Evolutionary conservation across 192 early-diverging fungal species (phyloP).

Genomic region (Podila epigama): DNA sequence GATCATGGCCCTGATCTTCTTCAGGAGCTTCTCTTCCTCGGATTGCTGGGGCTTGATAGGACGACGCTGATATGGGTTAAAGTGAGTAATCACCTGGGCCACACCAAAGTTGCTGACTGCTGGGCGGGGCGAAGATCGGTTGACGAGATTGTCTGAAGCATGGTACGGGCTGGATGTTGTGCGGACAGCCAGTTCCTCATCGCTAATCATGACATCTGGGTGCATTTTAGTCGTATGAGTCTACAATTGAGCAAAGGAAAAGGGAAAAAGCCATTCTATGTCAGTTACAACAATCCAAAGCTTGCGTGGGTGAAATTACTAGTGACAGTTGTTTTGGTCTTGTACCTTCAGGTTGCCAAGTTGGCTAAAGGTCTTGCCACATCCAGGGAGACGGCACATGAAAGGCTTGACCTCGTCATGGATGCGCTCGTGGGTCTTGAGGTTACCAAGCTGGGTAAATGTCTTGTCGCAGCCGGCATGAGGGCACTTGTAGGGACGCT

Average conservation of each 20-base stretch:
- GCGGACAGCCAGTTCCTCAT: conserved; percentile 24
- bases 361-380: conserved; percentile 78
- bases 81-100: conserved; percentile 29
- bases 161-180: neutral
- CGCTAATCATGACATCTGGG: conserved; percentile 31
- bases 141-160: neutral
- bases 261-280: neutral
- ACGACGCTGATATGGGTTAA: conserved; percentile 42
- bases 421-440: conserved; percentile 83
- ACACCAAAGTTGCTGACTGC: conserved; percentile 9
- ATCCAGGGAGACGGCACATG: conserved; percentile 68
- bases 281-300: neutral
- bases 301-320: neutral
- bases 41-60: conserved; percentile 26
- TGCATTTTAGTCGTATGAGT: conserved; percentile 49
- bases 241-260: neutral
- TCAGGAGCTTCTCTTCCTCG: conserved; percentile 9
- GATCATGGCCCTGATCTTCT: conserved; percentile 26
- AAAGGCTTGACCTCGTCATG: conserved; percentile 83
- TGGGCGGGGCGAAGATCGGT: neutral
- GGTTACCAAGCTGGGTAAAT: conserved; percentile 83
- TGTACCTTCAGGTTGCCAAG: conserved; percentile 70
- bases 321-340: neutral
- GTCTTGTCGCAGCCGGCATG: conserved; percentile 76
- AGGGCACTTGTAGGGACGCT: conserved; percentile 68